Base-by-base conservation (phyloP, 2,329 filamentous ascomycete genomes). In the Alternaria brassicicola region DNA sequence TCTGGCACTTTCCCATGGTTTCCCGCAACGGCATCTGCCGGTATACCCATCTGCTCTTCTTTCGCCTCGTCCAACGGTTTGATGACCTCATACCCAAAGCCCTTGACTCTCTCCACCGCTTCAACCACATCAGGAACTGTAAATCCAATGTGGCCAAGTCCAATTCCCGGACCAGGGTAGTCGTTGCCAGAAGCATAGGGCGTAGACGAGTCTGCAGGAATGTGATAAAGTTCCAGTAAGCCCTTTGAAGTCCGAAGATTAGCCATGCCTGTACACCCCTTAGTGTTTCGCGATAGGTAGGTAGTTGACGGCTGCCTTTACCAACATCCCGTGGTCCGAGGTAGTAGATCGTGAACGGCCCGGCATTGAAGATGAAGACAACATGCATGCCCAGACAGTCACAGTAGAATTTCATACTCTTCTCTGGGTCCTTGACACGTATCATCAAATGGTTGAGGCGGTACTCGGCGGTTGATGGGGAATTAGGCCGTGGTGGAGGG, bases 101-200 rank as follows among this genome's bases (percentile, higher is more conserved):
- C 48, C 25, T 59, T 56, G 6, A 72, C 62, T 5, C 70, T 54
- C 4, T 68, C 52, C 6, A 76, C 39, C 15, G 71, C 62, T 12
- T 49, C 62, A 7, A 41, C 57, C 1, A 76, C 73, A 65, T 76
- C 61, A 2, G 73, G 73, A 0, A 77, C 71, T 9, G 71, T 76
- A 52, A 77, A 75, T 0, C 74, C 73, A n/a, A 77, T 55, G 47
- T 77, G 74, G 1, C 74, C 73, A 36, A 77, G 76, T 4, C 73
- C 73, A 4, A 74, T 43, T 6, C 67, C 59, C 1, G 53, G 46
- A 2, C 49, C 48, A 4, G 38, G 39, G 48, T 72, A 70, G 19
- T 71, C 68, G 47, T 76, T 76, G 0, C 73, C 74, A 10, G 57
- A 70, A 4, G 48, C 47, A 43, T 76, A 76, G 1, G 58, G 6